These are phyloP conservation scores for Phoenix dactylifera DNA, from an alignment of 176 grass and related monocot genomes.

Conservation along the genomic window DNA sequence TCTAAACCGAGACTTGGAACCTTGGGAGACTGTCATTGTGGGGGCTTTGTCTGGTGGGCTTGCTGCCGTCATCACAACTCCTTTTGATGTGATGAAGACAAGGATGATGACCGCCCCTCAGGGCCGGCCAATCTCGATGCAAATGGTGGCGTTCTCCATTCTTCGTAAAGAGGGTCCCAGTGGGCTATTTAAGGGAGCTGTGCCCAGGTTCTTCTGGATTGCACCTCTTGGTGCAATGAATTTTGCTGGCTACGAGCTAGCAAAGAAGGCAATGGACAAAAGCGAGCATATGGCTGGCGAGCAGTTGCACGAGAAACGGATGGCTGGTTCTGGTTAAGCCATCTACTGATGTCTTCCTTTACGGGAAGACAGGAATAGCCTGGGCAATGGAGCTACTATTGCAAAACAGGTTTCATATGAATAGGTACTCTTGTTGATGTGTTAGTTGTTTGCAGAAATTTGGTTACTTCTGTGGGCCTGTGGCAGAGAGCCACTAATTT, in stretches of 20 bases:
- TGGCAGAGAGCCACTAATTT: too few species aligned
- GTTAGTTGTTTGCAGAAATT: too few species aligned
- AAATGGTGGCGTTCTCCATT: conserved; percentile 81
- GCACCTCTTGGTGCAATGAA: conserved; percentile 95
- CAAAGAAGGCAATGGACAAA: conserved; percentile 81
- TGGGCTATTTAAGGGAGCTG: conserved; percentile 80
- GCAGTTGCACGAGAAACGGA: conserved; percentile 18
- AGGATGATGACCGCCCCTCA: conserved; percentile 90
- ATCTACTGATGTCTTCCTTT: conserved; percentile 3
- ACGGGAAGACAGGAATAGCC: conserved; percentile 10
- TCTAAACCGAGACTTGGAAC: conserved; percentile 61
- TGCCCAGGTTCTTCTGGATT: conserved; percentile 92
- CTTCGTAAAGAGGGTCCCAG: conserved; percentile 73
- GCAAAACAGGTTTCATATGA: too few species aligned
- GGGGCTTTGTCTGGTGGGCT: conserved; percentile 84
- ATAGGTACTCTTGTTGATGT: too few species aligned
- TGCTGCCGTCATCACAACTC: conserved; percentile 80
- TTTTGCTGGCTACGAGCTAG: conserved; percentile 89
- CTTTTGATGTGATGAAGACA: conserved; percentile 95
- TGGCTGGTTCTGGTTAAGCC: conserved; percentile 11
- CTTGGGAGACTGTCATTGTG: conserved; percentile 77
- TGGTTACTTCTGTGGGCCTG: too few species aligned
- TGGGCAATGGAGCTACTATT: too few species aligned
- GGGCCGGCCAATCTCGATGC: conserved; percentile 76
- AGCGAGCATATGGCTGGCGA: conserved; percentile 19